Conservation (phyloP, 768 basidiomycete genomes). For the Termitomyces sp. region DNA sequence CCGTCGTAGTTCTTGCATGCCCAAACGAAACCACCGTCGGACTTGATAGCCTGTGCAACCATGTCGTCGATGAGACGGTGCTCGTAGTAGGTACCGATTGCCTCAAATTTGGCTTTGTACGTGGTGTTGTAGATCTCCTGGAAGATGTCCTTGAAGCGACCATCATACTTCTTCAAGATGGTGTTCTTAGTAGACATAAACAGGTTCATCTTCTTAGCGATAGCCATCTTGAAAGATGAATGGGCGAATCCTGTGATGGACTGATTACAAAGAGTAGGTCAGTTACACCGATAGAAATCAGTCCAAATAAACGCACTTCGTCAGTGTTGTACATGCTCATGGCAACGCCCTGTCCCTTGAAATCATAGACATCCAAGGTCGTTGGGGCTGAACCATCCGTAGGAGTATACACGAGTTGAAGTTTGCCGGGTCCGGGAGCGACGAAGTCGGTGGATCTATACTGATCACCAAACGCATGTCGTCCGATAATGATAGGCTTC, state of each 20-base stretch:
- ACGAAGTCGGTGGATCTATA: conserved; percentile 94
- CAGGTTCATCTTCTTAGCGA: conserved; percentile 74
- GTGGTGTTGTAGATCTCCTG: conserved; percentile 86
- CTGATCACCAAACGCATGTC: conserved; percentile 98
- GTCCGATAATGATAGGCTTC: conserved; percentile 93
- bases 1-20: conserved; percentile 79
- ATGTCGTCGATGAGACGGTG: conserved; percentile 97
- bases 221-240: conserved; percentile 95
- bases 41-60: conserved; percentile 98
- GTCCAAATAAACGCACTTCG: conserved; percentile 44
- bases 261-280: conserved; percentile 25
- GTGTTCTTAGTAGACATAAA: conserved; percentile 99
- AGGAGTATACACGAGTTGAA: conserved; percentile 89
- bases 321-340: conserved; percentile 99
- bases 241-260: conserved; percentile 95
- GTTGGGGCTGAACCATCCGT: conserved; percentile 63
- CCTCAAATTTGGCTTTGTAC: conserved; percentile 70
- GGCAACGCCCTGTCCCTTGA: conserved; percentile 88
- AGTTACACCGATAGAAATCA: neutral
- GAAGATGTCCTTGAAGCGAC: conserved; percentile 99
- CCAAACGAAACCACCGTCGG: conserved; percentile 86
- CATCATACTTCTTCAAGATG: conserved; percentile 96
- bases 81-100: conserved; percentile 80
- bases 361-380: conserved; percentile 84
- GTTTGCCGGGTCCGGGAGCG: conserved; percentile 87